Base-by-base conservation (phyloP, 192 early-diverging fungal genomes). In the Coemansia sp. region DNA sequence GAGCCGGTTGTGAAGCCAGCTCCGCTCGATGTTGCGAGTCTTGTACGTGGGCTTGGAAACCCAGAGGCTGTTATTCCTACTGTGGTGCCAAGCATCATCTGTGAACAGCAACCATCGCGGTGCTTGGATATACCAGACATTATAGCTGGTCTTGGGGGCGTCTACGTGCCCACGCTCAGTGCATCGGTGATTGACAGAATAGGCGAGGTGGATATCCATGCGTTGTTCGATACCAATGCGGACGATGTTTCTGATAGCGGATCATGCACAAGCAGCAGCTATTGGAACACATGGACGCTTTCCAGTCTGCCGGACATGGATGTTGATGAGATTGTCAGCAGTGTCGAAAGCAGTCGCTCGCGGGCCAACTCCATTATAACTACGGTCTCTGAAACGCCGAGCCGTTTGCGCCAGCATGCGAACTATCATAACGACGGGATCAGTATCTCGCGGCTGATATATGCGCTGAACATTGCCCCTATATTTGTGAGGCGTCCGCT, bases 401-500 rank as follows among this genome's bases (percentile, higher is more conserved):
- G 8, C 1, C 45, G 25, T 8, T 15, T 13, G 20, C 45, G 45
- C 38, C 38, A 41, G 38, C 38, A 17, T 23, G 22, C 6, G 10
- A 25, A 50, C 47, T 28, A 64, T n/a, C 36, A 55, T n/a, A 64
- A 72, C n/a, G 38, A 55, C 42, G 33, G 47, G 10, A 62, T 64
- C 33, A 54, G 56, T 19, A 72, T 79, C 4, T 48, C 62, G 6
- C 52, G 57, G 17, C 75, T 79, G 17, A 72, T 79, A 50, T 28
- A 58, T 19, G 69, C 70, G 9, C 42, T 79, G 37, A 57, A 55
- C 31, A 65, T 79, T 17, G 69, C 55, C 23, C 75, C 75, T 19
- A 67, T 79, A 53, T 58, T 79, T 22, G 69, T 72, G 15, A 68
- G 70, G 20, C 61, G 75, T 13, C 75, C 75, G 23, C 56, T 79